Conservation (phyloP, 2,329 filamentous ascomycete genomes). For the Stemphylium beticola region DNA sequence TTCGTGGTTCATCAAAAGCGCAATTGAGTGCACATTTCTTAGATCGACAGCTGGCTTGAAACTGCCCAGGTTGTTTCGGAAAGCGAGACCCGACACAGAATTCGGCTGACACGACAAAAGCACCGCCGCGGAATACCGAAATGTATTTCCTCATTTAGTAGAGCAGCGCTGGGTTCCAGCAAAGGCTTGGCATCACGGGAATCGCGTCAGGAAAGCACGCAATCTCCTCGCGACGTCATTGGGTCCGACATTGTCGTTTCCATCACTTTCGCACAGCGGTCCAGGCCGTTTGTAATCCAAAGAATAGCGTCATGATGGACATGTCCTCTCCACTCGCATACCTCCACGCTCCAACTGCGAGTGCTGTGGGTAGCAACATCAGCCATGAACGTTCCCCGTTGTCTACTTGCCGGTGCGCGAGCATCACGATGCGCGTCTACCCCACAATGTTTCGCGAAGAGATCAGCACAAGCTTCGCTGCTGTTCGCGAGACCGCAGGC, state of each 20-base stretch:
- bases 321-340: constrained; percentile 10
- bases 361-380: neutral
- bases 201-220: constrained; percentile 25
- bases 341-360: constrained; percentile 3
- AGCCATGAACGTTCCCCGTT: constrained; percentile 42
- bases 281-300: constrained; percentile 22
- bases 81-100: neutral
- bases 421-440: constrained; percentile 21
- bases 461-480: constrained; percentile 12
- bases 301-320: constrained; percentile 25
- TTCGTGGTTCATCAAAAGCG: too few relatives aligned
- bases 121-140: neutral
- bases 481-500: constrained; percentile 28
- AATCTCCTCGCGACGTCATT: constrained; percentile 36
- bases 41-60: neutral
- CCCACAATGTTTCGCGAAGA: constrained; percentile 10
- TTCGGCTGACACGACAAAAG: neutral
- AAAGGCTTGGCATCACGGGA: constrained; percentile 16
- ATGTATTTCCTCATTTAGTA: neutral
- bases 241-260: constrained; percentile 21
- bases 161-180: constrained; percentile 4
- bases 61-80: neutral
- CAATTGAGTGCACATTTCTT: too few relatives aligned
- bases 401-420: constrained; percentile 32
- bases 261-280: constrained; percentile 14